Percentiles rank a stretch among this genome's conserved stretches.
Conservation (phyloP, 2,329 filamentous ascomycete species). For the Fusarium liriodendri region DNA sequence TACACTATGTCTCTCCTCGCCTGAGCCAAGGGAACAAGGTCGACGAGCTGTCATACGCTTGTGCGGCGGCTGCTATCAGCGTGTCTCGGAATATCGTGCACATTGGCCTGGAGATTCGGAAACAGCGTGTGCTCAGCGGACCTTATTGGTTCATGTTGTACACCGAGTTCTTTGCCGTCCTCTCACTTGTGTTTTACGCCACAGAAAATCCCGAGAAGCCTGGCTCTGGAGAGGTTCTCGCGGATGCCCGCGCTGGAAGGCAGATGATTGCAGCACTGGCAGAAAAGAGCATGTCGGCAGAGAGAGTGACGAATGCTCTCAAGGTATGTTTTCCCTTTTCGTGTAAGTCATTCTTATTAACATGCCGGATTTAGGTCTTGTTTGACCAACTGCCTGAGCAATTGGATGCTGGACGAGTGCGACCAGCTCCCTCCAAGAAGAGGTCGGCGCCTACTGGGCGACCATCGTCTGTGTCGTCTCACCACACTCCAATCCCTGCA, state of each 20-base stretch:
- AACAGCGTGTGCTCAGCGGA: constrained; percentile 78
- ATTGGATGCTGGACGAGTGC: constrained; percentile 65
- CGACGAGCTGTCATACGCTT: constrained; percentile 84
- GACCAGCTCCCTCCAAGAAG: constrained; percentile 62
- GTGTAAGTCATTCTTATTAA: constrained; percentile 20
- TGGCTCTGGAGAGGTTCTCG: constrained; percentile 81
- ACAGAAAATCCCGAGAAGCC: constrained; percentile 82
- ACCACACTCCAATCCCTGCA: constrained; percentile 45
- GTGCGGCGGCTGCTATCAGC: constrained; percentile 70
- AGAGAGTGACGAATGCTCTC: constrained; percentile 83
- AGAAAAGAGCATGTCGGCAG: constrained; percentile 87
- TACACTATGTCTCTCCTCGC: constrained; percentile 82
- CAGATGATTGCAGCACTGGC: constrained; percentile 84
- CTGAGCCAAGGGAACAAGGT: constrained; percentile 66
- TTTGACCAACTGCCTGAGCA: constrained; percentile 86
- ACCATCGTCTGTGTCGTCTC: constrained; percentile 48
- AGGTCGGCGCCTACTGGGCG: constrained; percentile 60
- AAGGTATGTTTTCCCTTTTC: constrained; percentile 64
- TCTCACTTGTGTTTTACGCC: constrained; percentile 83
- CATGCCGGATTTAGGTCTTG: constrained; percentile 67
- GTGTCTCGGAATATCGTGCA: constrained; percentile 81
- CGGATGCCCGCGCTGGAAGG: constrained; percentile 86
- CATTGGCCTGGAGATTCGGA: constrained; percentile 82
- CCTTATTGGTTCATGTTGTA: constrained; percentile 91
- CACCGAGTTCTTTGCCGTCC: constrained; percentile 83